phyloP scores from a whole-genome alignment of 2,329 filamentous ascomycete genomes.

The Neopestalotiopsis sp. region DNA sequence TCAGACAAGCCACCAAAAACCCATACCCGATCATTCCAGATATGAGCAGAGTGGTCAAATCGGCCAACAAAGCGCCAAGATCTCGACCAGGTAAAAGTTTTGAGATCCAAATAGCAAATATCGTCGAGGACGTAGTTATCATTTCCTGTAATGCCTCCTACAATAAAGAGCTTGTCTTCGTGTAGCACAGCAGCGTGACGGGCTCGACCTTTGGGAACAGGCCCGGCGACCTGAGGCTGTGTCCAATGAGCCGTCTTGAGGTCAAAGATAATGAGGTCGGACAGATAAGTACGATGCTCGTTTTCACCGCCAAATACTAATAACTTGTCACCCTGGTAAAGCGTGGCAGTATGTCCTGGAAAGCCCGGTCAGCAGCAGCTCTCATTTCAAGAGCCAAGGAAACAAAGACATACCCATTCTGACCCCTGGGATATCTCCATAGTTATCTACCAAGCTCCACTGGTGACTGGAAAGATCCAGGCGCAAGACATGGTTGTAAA shows the following conservation, averaged over 20 bases:
- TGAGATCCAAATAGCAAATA: constrained; percentile 94
- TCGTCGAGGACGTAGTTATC: constrained; percentile 94
- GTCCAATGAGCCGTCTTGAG: constrained; percentile 95
- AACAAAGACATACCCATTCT: constrained; percentile 77
- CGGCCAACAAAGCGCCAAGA: constrained; percentile 94
- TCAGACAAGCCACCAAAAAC: constrained; percentile 94
- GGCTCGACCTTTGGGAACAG: constrained; percentile 85
- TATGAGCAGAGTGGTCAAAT: constrained; percentile 94
- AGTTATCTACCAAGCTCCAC: constrained; percentile 97
- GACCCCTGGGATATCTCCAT: constrained; percentile 95
- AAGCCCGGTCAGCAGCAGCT: constrained; percentile 8
- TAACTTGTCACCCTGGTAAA: constrained; percentile 94
- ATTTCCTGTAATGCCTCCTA: constrained; percentile 93
- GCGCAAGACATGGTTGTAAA: constrained; percentile 95
- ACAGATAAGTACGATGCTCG: constrained; percentile 93
- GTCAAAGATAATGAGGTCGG: constrained; percentile 95
- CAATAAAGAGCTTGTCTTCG: constrained; percentile 94
- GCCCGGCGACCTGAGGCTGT: constrained; percentile 84
- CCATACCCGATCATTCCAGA: constrained; percentile 92
- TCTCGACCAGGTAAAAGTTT: constrained; percentile 97
- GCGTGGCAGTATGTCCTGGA: constrained; percentile 87
- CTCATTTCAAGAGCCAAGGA: background rate
- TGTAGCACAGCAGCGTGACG: constrained; percentile 93
- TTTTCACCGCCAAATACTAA: constrained; percentile 98
- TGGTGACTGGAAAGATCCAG: constrained; percentile 86